Evolutionary conservation across 352 stramenopile species (phyloP).

Genomic region (Globisporangium perplexum): DNA sequence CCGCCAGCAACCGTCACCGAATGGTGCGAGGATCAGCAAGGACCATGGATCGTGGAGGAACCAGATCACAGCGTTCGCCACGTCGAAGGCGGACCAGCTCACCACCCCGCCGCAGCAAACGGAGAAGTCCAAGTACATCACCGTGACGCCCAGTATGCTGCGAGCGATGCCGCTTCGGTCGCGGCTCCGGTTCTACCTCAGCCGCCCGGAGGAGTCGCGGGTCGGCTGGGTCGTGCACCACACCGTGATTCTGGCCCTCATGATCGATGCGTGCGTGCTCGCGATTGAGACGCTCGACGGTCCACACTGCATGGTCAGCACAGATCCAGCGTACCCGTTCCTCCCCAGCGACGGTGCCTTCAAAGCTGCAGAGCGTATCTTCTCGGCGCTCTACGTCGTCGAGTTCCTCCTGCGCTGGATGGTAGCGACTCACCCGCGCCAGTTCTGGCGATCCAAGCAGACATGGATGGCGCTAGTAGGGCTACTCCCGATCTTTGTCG

Average conservation of each 20-base stretch:
- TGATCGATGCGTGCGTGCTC: slow-evolving; percentile 32
- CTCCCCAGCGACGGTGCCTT: slow-evolving; percentile 28
- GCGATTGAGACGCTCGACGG: slow-evolving; percentile 44
- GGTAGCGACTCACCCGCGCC: slow-evolving; percentile 16
- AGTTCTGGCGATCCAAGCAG: slow-evolving; percentile 24
- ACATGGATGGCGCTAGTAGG: slow-evolving; percentile 31
- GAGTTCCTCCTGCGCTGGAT: slow-evolving; percentile 35
- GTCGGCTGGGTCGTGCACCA: slow-evolving; percentile 35
- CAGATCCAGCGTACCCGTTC: slow-evolving; percentile 37
- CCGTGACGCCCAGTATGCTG: slow-evolving; percentile 14
- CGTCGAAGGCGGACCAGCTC: background rate
- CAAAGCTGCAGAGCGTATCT: slow-evolving; percentile 18
- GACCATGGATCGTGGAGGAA: background rate
- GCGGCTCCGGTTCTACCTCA: slow-evolving; percentile 33
- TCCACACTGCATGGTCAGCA: slow-evolving; percentile 26
- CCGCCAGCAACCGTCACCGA: background rate
- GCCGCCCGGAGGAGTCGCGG: slow-evolving; percentile 31
- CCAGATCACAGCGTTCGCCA: background rate
- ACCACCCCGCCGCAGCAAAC: slow-evolving; percentile 3
- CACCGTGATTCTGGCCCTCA: slow-evolving; percentile 24
- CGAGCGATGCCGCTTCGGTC: slow-evolving; percentile 23
- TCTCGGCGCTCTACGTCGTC: slow-evolving; percentile 35
- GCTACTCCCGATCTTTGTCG: slow-evolving; percentile 24
- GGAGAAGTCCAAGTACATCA: background rate
- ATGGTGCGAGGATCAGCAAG: background rate